Base-by-base conservation (phyloP, 495 filamentous ascomycete species). In the Acidiella bohemica region DNA sequence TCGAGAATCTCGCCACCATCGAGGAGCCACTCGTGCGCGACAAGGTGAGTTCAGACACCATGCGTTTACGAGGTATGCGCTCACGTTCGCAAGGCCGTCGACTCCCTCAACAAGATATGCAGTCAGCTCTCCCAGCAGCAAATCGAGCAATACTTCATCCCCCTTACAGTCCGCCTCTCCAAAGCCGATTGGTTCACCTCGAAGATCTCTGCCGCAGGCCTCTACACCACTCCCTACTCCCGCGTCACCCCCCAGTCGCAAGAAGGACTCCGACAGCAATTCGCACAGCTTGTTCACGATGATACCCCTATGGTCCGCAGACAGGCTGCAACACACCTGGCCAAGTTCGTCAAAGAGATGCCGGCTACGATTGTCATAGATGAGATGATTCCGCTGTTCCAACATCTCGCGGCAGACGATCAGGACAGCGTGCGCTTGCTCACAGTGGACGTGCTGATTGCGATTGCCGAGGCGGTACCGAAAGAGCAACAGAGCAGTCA, bases 171-270 rank as follows among this genome's bases (percentile, higher is more conserved):
- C 53, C 82, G 90, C 50, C 80, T 97, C 38, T 93, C 90, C 40
- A 96, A 95, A 72, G 92, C 90, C 60, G 90, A 97, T 67, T 97
- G 90, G 90, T 97, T 97, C 57, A 97, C 90, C 21, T 96, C 92
- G 44, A 97, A 96, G 62, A 90, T 97, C 37, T 97, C 90, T 11
- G 90, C 87, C 6, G 92, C 90, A 47, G 90, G 88, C 32, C 80
- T 97, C 28, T 96, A 88, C 63, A 86, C 79, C 51, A 71, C 78
- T 31, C 88, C 90, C 44, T 97, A 97, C 71, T 76, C 71, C 39
- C 93, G 88, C 67, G 82, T 88, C 38, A 74, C 81, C 12, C 70
- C 76, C 11, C 65, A 76, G n/a, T 73, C 81, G 46, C 92, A 96
- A 59, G 84, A 94, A 63, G 77, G 70, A 42, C 74, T 97, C 14